These are phyloP conservation scores for Aspergillus sparsus DNA, from an alignment of 495 filamentous ascomycete genomes.

Conservation along the genomic window DNA sequence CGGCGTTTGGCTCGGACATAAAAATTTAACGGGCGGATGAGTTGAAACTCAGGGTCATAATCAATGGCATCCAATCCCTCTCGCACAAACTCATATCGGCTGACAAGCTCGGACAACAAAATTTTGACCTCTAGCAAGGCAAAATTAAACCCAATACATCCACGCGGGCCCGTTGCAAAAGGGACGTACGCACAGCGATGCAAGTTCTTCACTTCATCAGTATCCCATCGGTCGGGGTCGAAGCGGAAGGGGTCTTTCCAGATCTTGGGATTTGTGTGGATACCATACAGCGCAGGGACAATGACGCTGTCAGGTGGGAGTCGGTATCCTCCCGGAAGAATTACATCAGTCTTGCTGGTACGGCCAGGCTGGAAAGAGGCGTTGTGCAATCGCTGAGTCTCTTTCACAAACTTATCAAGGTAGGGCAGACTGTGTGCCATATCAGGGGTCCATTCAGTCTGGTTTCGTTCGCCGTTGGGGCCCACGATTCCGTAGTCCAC, in stretches of 20 bases:
- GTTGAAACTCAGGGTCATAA: conserved; percentile 58
- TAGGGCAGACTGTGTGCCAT: conserved; percentile 43
- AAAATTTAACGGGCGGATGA: conserved; percentile 55
- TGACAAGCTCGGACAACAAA: conserved; percentile 51
- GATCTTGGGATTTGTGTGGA: conserved; percentile 53
- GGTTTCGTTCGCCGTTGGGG: conserved; percentile 27
- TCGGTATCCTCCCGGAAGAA: conserved; percentile 57
- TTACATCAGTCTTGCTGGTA: conserved; percentile 49
- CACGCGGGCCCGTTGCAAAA: conserved; percentile 51
- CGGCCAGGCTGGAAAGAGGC: conserved; percentile 57
- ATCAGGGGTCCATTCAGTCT: conserved; percentile 38
- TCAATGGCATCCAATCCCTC: conserved; percentile 45
- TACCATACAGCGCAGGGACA: conserved; percentile 47
- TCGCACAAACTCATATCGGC: conserved; percentile 51
- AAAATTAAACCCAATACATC: conserved; percentile 61
- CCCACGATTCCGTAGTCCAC: conserved; percentile 43
- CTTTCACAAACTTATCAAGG: conserved; percentile 58
- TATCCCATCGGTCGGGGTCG: conserved; percentile 56
- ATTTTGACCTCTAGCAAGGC: conserved; percentile 57
- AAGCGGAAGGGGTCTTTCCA: conserved; percentile 56
- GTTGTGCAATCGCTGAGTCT: conserved; percentile 57
- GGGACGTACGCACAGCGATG: conserved; percentile 50
- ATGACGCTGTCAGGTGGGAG: conserved; percentile 47
- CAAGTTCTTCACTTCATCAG: conserved; percentile 45
- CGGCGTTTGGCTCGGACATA: conserved; percentile 51